Percentiles rank a stretch among this genome's conserved stretches.
Evolutionary conservation across 176 grass and related monocot species (phyloP).

Genomic region (Puya raimondii): DNA sequence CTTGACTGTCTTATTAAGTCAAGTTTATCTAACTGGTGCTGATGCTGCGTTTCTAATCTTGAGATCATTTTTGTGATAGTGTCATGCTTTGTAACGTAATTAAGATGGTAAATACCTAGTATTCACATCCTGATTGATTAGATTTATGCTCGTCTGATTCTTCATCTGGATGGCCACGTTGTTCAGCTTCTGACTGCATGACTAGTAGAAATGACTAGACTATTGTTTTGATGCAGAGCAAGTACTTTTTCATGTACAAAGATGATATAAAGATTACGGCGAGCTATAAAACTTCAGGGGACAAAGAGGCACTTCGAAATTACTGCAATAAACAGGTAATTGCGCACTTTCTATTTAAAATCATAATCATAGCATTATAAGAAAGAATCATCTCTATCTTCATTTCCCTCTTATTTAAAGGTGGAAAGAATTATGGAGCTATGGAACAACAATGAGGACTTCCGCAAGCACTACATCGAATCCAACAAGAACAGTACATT

Average conservation of each 20-base stretch:
- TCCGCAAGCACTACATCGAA: slow-evolving; percentile 65
- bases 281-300: slow-evolving; percentile 4
- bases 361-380: background rate
- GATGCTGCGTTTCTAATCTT: too few species aligned
- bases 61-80: too few species aligned
- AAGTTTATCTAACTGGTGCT: too few species aligned
- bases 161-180: too few species aligned
- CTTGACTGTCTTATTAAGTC: too few species aligned
- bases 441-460: slow-evolving; percentile 69
- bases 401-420: slow-evolving; percentile 31
- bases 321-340: slow-evolving; percentile 76
- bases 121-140: too few species aligned
- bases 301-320: slow-evolving; percentile 33
- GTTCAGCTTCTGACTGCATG: background rate
- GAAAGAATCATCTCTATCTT: background rate
- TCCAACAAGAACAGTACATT: slow-evolving; percentile 66
- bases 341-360: background rate
- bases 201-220: background rate
- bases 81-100: too few species aligned
- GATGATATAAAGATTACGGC: slow-evolving; percentile 17
- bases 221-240: slow-evolving; percentile 57
- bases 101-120: too few species aligned
- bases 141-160: too few species aligned
- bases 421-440: slow-evolving; percentile 50
- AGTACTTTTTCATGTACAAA: slow-evolving; percentile 66